Evolutionary conservation across 225 moss, liverwort and hornwort genomes (phyloP).

Genomic region (Marchantia paleacea): DNA sequence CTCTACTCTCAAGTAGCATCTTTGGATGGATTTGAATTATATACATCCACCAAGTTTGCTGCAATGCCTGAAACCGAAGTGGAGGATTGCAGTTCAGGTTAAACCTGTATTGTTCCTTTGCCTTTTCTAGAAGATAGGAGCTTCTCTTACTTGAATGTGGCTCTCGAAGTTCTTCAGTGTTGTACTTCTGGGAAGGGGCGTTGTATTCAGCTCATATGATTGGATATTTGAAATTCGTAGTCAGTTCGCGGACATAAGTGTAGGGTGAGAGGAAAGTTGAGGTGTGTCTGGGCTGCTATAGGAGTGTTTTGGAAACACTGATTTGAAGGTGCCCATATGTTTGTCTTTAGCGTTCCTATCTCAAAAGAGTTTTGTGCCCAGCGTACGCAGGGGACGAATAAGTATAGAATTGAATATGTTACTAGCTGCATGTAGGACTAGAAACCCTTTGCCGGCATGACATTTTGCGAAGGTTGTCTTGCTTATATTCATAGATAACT

Average conservation of each 20-base stretch:
- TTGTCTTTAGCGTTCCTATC: background rate
- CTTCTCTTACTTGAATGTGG: background rate
- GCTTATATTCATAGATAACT: background rate
- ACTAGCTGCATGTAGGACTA: background rate
- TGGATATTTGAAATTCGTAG: background rate
- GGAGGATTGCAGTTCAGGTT: background rate
- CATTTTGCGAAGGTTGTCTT: background rate
- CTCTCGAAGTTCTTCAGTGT: background rate
- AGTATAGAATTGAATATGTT: background rate
- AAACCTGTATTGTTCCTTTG: background rate
- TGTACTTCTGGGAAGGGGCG: background rate
- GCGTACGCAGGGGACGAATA: background rate
- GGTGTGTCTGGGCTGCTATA: background rate
- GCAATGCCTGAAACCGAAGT: no score
- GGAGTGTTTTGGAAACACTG: background rate
- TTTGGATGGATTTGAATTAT: no score
- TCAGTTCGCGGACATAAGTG: background rate
- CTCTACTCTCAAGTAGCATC: background rate
- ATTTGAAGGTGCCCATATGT: background rate
- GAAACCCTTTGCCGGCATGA: background rate
- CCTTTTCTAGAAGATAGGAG: background rate
- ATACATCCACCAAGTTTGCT: no score
- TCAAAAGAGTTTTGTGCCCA: background rate
- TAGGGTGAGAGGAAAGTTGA: background rate
- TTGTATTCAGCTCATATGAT: background rate